These are phyloP conservation scores for Daldinia caldariorum DNA, from an alignment of 495 filamentous ascomycete genomes.

Conservation along the genomic window DNA sequence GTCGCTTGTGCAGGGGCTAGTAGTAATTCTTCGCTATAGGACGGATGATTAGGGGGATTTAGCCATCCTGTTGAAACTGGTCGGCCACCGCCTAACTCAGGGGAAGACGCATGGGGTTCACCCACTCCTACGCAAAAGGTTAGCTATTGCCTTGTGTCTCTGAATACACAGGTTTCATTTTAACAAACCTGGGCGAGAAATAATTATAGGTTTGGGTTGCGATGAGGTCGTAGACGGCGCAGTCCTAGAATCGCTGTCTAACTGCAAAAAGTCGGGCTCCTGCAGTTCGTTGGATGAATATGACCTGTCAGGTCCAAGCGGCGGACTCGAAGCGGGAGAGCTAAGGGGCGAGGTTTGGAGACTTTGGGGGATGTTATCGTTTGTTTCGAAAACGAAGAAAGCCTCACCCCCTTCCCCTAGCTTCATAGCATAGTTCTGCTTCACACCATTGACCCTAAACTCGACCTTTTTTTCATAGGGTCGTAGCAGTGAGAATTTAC, in stretches of 20 bases:
- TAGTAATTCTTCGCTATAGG: slow-evolving; percentile 58
- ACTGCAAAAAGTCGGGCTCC: slow-evolving; percentile 86
- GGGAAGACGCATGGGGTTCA: slow-evolving; percentile 72
- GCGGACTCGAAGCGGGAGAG: slow-evolving; percentile 84
- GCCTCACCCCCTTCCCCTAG: slow-evolving; percentile 96
- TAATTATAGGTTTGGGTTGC: slow-evolving; percentile 51
- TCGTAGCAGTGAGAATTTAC: slow-evolving; percentile 95
- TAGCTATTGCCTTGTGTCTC: slow-evolving; percentile 3
- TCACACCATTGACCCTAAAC: slow-evolving; percentile 91
- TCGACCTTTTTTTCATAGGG: slow-evolving; percentile 99
- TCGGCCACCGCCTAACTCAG: slow-evolving; percentile 60
- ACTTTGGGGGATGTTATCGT: slow-evolving; percentile 83
- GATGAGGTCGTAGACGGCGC: slow-evolving; percentile 48
- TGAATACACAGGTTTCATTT: neutral
- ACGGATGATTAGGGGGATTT: slow-evolving; percentile 45
- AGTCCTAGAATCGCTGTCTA: slow-evolving; percentile 59
- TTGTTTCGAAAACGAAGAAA: slow-evolving; percentile 98
- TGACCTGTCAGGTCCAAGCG: slow-evolving; percentile 65
- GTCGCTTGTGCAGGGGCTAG: slow-evolving; percentile 48
- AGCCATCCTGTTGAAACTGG: slow-evolving; percentile 58
- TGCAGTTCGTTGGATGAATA: slow-evolving; percentile 65
- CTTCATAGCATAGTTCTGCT: slow-evolving; percentile 97
- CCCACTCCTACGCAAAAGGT: slow-evolving; percentile 59
- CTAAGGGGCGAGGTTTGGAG: slow-evolving; percentile 94
- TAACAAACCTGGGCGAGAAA: slow-evolving; percentile 47